Conservation (phyloP, 2,329 filamentous ascomycete genomes). For the Aspergillus costaricaensis region DNA sequence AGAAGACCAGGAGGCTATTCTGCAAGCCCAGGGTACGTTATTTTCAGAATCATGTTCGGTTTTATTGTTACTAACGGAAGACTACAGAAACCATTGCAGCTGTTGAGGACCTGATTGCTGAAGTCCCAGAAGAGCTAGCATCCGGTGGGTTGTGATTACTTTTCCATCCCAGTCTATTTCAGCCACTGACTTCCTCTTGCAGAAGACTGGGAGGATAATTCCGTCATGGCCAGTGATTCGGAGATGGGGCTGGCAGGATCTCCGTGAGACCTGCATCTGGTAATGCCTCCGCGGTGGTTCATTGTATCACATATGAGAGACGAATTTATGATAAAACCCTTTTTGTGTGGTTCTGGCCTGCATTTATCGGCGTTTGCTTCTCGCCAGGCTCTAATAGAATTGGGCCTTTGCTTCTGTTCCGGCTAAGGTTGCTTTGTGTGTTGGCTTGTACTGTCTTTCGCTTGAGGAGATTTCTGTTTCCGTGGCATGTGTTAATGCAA, state of each 20-base stretch:
- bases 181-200: conserved; percentile 44
- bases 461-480: not conserved
- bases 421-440: conserved; percentile 12
- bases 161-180: conserved; percentile 26
- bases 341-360: conserved; percentile 19
- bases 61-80: conserved; percentile 13
- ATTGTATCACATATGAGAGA: conserved; percentile 31
- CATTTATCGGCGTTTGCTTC: conserved; percentile 29
- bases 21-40: conserved; percentile 38
- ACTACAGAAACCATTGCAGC: conserved; percentile 32
- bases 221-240: conserved; percentile 44
- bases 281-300: conserved; percentile 6
- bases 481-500: conserved; percentile 1
- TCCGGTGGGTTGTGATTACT: conserved; percentile 38
- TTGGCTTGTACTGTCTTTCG: conserved; percentile 6
- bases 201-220: conserved; percentile 48
- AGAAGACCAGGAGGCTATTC: conserved; percentile 37
- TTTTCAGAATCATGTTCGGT: not conserved
- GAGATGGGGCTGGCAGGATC: conserved; percentile 42
- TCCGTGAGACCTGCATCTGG: conserved; percentile 27
- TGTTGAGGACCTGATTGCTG: conserved; percentile 39
- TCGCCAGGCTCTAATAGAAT: conserved; percentile 14
- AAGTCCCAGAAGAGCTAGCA: conserved; percentile 41
- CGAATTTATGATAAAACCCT: conserved; percentile 25
- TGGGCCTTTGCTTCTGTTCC: conserved; percentile 14